A percentile compares a stretch with the other conserved stretches of the same genome.
Evolutionary conservation across 768 basidiomycete genomes (phyloP).

Genomic region (Suillus americanus): DNA sequence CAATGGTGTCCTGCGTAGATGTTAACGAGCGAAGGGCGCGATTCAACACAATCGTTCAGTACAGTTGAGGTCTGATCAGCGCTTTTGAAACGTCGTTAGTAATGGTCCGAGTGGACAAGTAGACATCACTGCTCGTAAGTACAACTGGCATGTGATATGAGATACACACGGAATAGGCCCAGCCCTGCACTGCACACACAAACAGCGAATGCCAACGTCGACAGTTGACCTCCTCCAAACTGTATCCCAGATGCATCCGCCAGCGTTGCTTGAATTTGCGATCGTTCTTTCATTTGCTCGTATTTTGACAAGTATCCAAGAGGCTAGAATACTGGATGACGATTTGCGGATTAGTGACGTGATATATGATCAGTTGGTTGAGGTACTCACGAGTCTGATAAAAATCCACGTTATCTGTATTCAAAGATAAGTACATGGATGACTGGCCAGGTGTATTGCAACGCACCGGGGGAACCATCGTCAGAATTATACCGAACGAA

Average conservation of each 20-base stretch:
- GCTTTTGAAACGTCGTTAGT: neutral
- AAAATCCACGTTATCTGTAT: too few relatives aligned
- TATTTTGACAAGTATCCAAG: constrained; percentile 7
- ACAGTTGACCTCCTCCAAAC: neutral
- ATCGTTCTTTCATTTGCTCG: neutral
- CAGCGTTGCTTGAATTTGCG: neutral
- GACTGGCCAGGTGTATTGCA: neutral
- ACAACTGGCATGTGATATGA: neutral
- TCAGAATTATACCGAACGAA: neutral
- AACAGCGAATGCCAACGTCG: too few relatives aligned
- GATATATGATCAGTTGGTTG: neutral
- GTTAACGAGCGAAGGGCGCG: too few relatives aligned
- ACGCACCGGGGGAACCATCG: neutral
- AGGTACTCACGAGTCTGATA: neutral
- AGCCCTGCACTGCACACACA: neutral
- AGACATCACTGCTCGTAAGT: neutral
- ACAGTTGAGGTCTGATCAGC: too few relatives aligned
- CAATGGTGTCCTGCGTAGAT: too few relatives aligned
- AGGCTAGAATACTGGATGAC: neutral
- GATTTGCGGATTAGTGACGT: neutral
- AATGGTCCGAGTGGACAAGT: neutral
- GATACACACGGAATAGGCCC: neutral
- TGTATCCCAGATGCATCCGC: neutral
- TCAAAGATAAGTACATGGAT: neutral
- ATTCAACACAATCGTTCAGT: too few relatives aligned